Evolutionary conservation across 495 filamentous ascomycete species (phyloP).

Genomic region (Cenococcum geophilum): DNA sequence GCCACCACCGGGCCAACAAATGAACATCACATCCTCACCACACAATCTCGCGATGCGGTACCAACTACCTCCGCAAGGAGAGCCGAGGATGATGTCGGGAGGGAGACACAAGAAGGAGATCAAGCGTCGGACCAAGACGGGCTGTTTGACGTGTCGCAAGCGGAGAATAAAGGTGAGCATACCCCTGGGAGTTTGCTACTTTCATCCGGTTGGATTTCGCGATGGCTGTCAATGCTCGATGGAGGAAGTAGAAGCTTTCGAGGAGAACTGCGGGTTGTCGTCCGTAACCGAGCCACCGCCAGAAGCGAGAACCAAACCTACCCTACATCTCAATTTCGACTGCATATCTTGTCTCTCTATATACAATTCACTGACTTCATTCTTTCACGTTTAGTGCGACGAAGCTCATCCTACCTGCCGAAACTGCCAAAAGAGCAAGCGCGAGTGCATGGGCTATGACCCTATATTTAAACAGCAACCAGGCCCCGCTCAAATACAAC

Average conservation of each 20-base stretch:
- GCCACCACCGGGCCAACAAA: constrained; percentile 37
- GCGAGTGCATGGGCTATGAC: constrained; percentile 95
- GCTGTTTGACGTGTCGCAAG: constrained; percentile 94
- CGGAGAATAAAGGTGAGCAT: constrained; percentile 92
- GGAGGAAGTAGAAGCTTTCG: constrained; percentile 12
- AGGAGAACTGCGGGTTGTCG: constrained; percentile 12
- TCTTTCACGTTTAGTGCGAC: constrained; percentile 66
- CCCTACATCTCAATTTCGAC: constrained; percentile 20
- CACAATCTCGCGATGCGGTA: constrained; percentile 53
- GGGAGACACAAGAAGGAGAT: constrained; percentile 97
- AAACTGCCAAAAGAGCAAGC: constrained; percentile 97
- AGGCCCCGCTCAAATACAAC: constrained; percentile 71
- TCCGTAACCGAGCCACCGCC: constrained; percentile 27
- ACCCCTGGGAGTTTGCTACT: not conserved
- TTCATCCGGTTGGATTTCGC: not conserved
- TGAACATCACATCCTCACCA: constrained; percentile 39
- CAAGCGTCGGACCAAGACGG: constrained; percentile 95
- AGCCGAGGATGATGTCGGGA: constrained; percentile 61
- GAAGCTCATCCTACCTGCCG: constrained; percentile 90
- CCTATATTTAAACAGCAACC: constrained; percentile 92
- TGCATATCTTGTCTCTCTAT: not conserved
- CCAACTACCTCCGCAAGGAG: constrained; percentile 49
- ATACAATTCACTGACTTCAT: constrained; percentile 1
- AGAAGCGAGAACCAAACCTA: constrained; percentile 30
- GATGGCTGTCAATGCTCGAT: not conserved